Evolutionary conservation across 1,284 basidiomycete species (phyloP).

Genomic region (Rhodotorula sp.): DNA sequence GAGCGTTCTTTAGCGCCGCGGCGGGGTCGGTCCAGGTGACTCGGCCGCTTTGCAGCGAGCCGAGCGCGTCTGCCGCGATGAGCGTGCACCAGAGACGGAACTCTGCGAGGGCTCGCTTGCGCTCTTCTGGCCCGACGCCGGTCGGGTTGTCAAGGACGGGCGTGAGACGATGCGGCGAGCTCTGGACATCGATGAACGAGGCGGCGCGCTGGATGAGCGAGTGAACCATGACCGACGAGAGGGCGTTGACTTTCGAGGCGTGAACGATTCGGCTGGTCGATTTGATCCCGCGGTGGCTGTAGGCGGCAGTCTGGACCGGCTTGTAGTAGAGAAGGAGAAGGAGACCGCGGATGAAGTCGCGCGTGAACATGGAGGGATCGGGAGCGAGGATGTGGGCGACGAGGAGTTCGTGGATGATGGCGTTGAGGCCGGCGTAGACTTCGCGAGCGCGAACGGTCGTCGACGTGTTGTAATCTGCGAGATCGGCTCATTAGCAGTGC

Average conservation of each 20-base stretch:
- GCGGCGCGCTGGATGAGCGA: constrained; percentile 27
- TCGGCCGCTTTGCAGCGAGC: constrained; percentile 33
- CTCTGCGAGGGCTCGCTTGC: constrained; percentile 18
- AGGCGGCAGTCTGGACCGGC: constrained; percentile 15
- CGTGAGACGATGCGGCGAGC: constrained; percentile 14
- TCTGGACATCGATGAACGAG: constrained; percentile 22
- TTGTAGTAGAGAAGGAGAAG: constrained; percentile 35
- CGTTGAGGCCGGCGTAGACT: constrained; percentile 33
- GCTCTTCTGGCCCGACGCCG: neutral
- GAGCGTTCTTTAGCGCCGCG: constrained; percentile 16
- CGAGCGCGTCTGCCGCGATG: constrained; percentile 24
- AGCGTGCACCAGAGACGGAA: constrained; percentile 25
- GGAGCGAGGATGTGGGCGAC: constrained; percentile 26
- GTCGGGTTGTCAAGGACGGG: constrained; percentile 13
- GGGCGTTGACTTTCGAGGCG: constrained; percentile 33
- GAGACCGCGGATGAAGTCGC: constrained; percentile 30
- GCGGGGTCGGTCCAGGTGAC: constrained; percentile 24
- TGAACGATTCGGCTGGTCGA: constrained; percentile 21
- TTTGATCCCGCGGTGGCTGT: constrained; percentile 20
- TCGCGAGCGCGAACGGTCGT: constrained; percentile 25
- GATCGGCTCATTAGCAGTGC: no score
- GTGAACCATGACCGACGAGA: constrained; percentile 34
- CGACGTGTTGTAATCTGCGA: constrained; percentile 33
- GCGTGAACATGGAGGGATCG: constrained; percentile 20
- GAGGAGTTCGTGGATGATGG: constrained; percentile 32